phyloP scores from a whole-genome alignment of 495 filamentous ascomycete species.

The Podospora tetraspora region DNA sequence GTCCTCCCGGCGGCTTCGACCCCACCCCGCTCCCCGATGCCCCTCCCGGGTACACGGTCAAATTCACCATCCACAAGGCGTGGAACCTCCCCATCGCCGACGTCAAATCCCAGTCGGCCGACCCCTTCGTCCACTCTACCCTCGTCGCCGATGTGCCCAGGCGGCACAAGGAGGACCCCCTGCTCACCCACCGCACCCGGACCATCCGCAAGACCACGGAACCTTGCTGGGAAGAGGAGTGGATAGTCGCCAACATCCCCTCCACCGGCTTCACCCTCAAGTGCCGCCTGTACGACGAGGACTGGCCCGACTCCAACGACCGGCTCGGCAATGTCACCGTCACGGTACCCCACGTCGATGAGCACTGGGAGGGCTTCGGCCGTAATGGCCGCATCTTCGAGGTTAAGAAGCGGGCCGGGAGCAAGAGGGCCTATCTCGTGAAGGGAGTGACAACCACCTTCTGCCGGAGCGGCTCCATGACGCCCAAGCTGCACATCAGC shows the following conservation, averaged over 20 bases:
- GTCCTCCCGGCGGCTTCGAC: slow-evolving; percentile 76
- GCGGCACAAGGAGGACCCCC: slow-evolving; percentile 75
- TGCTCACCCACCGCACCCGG: slow-evolving; percentile 64
- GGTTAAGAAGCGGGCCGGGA: slow-evolving; percentile 76
- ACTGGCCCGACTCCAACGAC: slow-evolving; percentile 81
- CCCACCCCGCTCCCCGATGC: slow-evolving; percentile 66
- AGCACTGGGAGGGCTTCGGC: slow-evolving; percentile 62
- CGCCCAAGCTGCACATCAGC: slow-evolving; percentile 56
- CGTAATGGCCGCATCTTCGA: slow-evolving; percentile 54
- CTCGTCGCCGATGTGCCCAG: slow-evolving; percentile 56
- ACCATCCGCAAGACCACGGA: slow-evolving; percentile 66
- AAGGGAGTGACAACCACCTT: slow-evolving; percentile 54
- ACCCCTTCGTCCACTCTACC: slow-evolving; percentile 75
- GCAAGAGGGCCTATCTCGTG: slow-evolving; percentile 75
- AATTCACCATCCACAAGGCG: slow-evolving; percentile 78
- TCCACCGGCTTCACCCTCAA: slow-evolving; percentile 73
- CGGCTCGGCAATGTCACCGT: slow-evolving; percentile 78
- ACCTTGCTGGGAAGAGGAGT: slow-evolving; percentile 76
- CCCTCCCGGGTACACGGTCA: slow-evolving; percentile 73
- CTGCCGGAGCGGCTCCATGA: slow-evolving; percentile 50
- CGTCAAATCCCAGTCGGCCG: slow-evolving; percentile 67
- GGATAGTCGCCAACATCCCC: slow-evolving; percentile 84
- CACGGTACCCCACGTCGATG: slow-evolving; percentile 49
- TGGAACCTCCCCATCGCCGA: slow-evolving; percentile 77
- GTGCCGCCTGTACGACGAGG: slow-evolving; percentile 80